A percentile compares a stretch with the other conserved stretches of the same genome.
Conservation (phyloP, 306 rosid species). For the Potentilla sterilis region DNA sequence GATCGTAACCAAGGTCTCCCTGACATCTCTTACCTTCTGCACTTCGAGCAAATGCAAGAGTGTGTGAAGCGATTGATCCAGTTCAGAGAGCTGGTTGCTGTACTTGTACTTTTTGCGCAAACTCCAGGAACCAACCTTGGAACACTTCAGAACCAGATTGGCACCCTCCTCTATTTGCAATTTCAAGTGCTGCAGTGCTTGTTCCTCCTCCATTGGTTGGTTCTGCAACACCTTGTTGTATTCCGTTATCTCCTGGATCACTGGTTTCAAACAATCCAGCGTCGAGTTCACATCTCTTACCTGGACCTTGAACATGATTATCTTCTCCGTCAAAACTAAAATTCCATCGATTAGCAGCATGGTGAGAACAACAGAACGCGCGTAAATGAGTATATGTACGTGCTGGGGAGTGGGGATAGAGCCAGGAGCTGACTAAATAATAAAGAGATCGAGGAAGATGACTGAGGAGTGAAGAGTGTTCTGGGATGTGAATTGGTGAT, state of each 20-base stretch:
- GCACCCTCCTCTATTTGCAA: neutral
- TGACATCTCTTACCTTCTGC: neutral
- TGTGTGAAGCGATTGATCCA: neutral
- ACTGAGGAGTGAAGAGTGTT: neutral
- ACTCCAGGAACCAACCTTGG: neutral
- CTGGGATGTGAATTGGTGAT: neutral
- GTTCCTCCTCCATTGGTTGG: neutral
- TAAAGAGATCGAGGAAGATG: neutral
- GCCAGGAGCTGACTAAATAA: neutral
- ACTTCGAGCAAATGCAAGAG: neutral
- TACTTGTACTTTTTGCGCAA: neutral
- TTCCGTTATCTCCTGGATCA: neutral
- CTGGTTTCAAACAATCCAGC: slow-evolving; percentile 1
- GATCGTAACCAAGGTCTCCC: neutral
- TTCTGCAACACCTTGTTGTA: neutral
- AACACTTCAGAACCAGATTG: neutral
- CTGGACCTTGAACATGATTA: neutral
- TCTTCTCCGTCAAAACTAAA: neutral
- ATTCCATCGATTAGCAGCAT: neutral
- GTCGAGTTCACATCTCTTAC: neutral
- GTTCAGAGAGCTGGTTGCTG: neutral
- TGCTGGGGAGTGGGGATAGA: neutral
- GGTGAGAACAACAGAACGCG: neutral
- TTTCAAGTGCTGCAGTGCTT: neutral
- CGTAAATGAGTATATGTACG: neutral